phyloP scores from a whole-genome alignment of 139 green algal species.

The Dunaliella primolecta region DNA sequence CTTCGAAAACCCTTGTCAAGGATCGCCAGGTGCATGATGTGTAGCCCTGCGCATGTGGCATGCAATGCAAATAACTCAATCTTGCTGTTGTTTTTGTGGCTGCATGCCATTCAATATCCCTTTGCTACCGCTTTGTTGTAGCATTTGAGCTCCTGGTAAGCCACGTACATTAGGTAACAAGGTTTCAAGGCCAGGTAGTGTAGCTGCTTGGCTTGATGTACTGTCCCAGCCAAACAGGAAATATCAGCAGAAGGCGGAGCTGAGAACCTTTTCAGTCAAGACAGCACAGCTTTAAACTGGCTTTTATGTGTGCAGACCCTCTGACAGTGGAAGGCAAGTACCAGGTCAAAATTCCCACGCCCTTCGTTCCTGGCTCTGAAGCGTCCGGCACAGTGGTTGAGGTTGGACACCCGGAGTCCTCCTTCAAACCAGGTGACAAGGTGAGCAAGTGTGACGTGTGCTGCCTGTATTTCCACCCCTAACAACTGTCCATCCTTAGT shows the following conservation, averaged over 20 bases:
- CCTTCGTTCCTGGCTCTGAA: slow-evolving; percentile 83
- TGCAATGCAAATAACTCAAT: slow-evolving; percentile 17
- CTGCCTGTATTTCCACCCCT: neutral
- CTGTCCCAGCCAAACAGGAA: neutral
- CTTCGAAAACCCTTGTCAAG: slow-evolving; percentile 54
- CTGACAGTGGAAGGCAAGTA: slow-evolving; percentile 66
- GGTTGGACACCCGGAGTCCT: slow-evolving; percentile 58
- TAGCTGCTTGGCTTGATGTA: neutral
- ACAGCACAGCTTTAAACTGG: neutral
- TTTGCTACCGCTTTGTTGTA: too few species aligned
- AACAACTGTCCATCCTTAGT: neutral
- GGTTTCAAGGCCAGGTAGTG: neutral
- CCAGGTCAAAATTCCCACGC: slow-evolving; percentile 72
- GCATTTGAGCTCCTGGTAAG: neutral
- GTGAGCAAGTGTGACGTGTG: slow-evolving; percentile 30
- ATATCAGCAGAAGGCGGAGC: neutral
- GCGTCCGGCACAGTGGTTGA: slow-evolving; percentile 68
- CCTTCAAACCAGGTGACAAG: slow-evolving; percentile 66
- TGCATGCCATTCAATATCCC: too few species aligned
- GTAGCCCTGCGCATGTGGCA: too few species aligned
- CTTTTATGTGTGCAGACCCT: neutral
- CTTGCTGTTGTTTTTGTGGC: neutral
- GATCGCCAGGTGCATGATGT: too few species aligned
- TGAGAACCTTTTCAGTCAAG: neutral
- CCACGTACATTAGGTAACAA: neutral